Percentiles rank a stretch among this genome's conserved stretches.
These are phyloP conservation scores for Neltuma alba DNA, from an alignment of 306 rosid species.

Conservation along the genomic window DNA sequence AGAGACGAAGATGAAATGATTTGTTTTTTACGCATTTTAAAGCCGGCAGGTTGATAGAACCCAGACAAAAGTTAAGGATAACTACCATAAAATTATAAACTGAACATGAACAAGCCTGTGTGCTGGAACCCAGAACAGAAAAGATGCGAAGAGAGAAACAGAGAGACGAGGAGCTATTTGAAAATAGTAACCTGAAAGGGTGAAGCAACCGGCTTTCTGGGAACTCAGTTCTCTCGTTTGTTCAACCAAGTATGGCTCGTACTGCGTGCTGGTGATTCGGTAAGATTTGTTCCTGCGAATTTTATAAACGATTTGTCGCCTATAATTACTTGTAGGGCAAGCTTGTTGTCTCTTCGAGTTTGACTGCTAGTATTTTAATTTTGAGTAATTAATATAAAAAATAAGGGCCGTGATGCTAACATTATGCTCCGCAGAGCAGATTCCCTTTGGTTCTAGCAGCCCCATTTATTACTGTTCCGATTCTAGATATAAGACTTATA, in stretches of 20 bases:
- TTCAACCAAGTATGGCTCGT: neutral
- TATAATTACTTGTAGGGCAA: constrained; percentile 42
- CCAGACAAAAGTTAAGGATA: neutral
- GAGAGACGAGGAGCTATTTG: neutral
- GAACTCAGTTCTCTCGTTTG: neutral
- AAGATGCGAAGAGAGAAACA: neutral
- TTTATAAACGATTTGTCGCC: neutral
- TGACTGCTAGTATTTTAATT: neutral
- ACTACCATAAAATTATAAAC: neutral
- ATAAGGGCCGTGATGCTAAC: neutral
- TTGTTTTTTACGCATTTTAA: neutral
- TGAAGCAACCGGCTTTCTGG: neutral
- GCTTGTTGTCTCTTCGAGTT: constrained; percentile 25
- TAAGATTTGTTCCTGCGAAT: neutral
- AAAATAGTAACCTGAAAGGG: neutral
- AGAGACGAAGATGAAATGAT: neutral
- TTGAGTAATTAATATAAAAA: neutral
- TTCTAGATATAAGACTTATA: too few species aligned
- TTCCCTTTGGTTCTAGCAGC: neutral
- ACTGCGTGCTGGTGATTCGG: neutral
- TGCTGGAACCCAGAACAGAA: neutral
- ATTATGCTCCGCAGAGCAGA: neutral
- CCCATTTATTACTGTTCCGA: too few species aligned
- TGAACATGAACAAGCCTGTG: constrained; percentile 7
- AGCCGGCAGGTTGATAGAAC: neutral